Evolutionary conservation across 176 grass and related monocot species (phyloP), one percentile per base, ranked within the genome.

Genomic region (Zea mays): DNA sequence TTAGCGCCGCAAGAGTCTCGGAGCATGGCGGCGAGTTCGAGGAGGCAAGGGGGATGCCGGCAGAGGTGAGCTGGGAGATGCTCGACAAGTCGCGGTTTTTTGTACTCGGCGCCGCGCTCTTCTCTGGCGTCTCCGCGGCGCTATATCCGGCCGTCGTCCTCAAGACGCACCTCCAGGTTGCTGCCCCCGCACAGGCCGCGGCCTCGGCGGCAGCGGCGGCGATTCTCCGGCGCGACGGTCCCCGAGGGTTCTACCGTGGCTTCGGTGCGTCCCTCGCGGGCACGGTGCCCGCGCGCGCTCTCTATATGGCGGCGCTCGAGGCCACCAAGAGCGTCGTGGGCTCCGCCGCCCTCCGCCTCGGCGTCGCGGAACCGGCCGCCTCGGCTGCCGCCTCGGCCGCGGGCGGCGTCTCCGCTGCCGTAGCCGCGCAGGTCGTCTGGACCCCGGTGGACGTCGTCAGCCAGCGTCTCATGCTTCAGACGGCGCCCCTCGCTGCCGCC

Each of bases 41-140:
- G 0, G 66, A 72, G 76, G 73, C 60, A 38, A 62, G 65, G 9
- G 41, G 69, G 2, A 47, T 98, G 5, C 94, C 94, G 10, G 94
- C 89, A 7, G 94, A 97, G 85, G 91, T 97, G 58, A 91, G 87
- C 89, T 97, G 94, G 94, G 94, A 97, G 94, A 97, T 94, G 91
- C 91, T 97, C 7, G 94, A 97, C 78, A 97, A 97, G 82, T 97
- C 91, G 17, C 74, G 94, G 14, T 97, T 97, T 73, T 97, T 97
- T 65, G 75, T 92, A n/a, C 87, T 94, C 0, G 94, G 94, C 40
- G 91, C 94, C 1, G 91, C 73, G 7, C 91, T 97, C 16, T 97
- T 97, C 87, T 97, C 94, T 6, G 94, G 91, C 14, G 94, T 97
- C 7, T 94, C 94, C 12, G 91, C 87, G 5, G 89, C 87, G 57